A percentile compares a stretch with the other conserved stretches of the same genome.
Evolutionary conservation across 805 yeast species (phyloP).

Genomic region (Lipomyces yamanashiensis): DNA sequence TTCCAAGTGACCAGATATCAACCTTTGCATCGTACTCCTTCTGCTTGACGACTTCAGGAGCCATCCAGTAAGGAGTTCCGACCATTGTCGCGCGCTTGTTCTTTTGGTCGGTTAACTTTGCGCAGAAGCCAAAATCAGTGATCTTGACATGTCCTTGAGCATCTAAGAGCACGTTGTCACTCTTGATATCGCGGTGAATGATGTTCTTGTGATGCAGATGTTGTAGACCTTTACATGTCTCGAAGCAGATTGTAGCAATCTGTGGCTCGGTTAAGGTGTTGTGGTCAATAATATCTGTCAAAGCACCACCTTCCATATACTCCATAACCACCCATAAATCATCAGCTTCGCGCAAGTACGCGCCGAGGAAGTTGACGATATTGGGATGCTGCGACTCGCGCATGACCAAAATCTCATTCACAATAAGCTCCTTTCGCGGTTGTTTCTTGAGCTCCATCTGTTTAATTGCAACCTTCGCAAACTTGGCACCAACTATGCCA

Average conservation of each 20-base stretch:
- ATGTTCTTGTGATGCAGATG: slow-evolving; percentile 90
- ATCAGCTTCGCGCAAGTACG: slow-evolving; percentile 74
- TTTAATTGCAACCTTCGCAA: slow-evolving; percentile 81
- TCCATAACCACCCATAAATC: slow-evolving; percentile 99
- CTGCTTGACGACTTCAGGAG: slow-evolving; percentile 81
- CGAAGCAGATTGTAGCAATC: slow-evolving; percentile 88
- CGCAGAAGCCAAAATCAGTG: slow-evolving; percentile 91
- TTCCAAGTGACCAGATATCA: slow-evolving; percentile 82
- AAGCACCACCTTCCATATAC: slow-evolving; percentile 98
- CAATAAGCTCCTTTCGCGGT: slow-evolving; percentile 92
- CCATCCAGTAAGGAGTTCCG: slow-evolving; percentile 91
- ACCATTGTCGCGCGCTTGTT: slow-evolving; percentile 83
- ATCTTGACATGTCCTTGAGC: slow-evolving; percentile 84
- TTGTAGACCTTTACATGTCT: slow-evolving; percentile 87
- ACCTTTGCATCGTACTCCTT: slow-evolving; percentile 82
- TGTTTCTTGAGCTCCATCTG: slow-evolving; percentile 92
- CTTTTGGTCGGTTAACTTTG: slow-evolving; percentile 73
- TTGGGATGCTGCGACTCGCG: slow-evolving; percentile 92
- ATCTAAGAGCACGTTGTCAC: slow-evolving; percentile 89
- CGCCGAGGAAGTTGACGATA: slow-evolving; percentile 92
- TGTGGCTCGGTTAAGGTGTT: slow-evolving; percentile 83
- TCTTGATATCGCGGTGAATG: slow-evolving; percentile 95
- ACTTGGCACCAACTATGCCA: slow-evolving; percentile 8
- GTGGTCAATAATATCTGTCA: slow-evolving; percentile 93
- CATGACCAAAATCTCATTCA: slow-evolving; percentile 96